A percentile compares a stretch with the other conserved stretches of the same genome.
phyloP scores from a whole-genome alignment of 192 early-diverging fungal genomes.

The Coemansia sp. region DNA sequence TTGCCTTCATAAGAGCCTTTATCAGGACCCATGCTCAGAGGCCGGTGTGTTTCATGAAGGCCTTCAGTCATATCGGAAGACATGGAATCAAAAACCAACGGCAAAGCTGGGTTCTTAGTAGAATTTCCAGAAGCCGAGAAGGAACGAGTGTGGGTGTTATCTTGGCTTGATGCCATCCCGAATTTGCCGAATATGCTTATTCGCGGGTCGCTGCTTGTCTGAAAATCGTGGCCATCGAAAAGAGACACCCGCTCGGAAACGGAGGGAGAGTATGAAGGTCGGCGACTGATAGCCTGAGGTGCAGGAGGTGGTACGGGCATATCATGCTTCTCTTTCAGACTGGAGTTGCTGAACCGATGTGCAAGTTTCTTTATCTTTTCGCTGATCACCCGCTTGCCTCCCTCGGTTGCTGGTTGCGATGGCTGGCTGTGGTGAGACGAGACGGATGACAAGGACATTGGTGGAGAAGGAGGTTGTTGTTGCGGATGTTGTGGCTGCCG shows the following conservation, averaged over 20 bases:
- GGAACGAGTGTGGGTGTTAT: slow-evolving; percentile 37
- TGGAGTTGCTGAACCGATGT: slow-evolving; percentile 46
- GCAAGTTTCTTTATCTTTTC: slow-evolving; percentile 50
- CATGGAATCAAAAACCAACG: neutral
- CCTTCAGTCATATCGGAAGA: neutral
- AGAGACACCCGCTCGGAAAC: slow-evolving; percentile 53
- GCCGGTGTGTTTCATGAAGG: slow-evolving; percentile 1
- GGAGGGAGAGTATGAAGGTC: slow-evolving; percentile 47
- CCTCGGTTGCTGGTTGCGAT: slow-evolving; percentile 8
- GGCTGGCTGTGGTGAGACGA: neutral
- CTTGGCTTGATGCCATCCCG: slow-evolving; percentile 33
- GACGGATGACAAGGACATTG: neutral
- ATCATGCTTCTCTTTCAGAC: slow-evolving; percentile 23
- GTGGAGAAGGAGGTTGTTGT: slow-evolving; percentile 4
- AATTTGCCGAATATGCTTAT: slow-evolving; percentile 45
- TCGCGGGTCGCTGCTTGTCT: slow-evolving; percentile 34
- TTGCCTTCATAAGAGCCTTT: neutral
- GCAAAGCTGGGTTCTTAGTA: neutral
- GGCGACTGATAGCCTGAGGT: slow-evolving; percentile 26
- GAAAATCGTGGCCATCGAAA: slow-evolving; percentile 27
- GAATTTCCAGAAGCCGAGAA: slow-evolving; percentile 24
- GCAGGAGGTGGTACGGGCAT: slow-evolving; percentile 8
- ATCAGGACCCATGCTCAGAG: slow-evolving; percentile 15
- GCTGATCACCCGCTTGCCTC: slow-evolving; percentile 44
- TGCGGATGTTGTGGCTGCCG: neutral